Percentiles rank a stretch among this genome's conserved stretches.
These are phyloP conservation scores for Cytospora mali DNA, from an alignment of 2,329 filamentous ascomycete genomes.

Conservation along the genomic window DNA sequence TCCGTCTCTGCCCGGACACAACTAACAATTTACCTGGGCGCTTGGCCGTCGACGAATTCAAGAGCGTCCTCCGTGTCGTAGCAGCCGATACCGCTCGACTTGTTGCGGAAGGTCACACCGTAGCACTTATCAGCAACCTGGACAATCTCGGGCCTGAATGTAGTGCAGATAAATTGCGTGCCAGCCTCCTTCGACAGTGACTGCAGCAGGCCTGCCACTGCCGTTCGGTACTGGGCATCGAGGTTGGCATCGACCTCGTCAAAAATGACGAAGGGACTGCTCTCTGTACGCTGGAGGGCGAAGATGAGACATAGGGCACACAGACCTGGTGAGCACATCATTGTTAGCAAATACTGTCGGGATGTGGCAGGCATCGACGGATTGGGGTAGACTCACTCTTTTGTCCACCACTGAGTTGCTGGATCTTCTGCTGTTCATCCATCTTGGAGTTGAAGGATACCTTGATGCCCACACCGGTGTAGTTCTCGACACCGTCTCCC, in stretches of 20 bases:
- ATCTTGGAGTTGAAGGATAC: constrained; percentile 97
- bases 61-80: constrained; percentile 85
- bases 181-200: constrained; percentile 70
- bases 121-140: constrained; percentile 97
- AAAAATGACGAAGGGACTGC: constrained; percentile 97
- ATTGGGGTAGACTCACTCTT: constrained; percentile 69
- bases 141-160: constrained; percentile 95
- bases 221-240: constrained; percentile 95
- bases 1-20: too few relatives aligned
- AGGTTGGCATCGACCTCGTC: constrained; percentile 99
- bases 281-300: constrained; percentile 97
- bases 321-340: constrained; percentile 60
- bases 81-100: constrained; percentile 92
- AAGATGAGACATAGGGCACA: constrained; percentile 98
- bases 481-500: constrained; percentile 82
- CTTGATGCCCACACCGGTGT: constrained; percentile 92
- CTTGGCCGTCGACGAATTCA: constrained; percentile 90
- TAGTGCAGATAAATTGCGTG: constrained; percentile 95
- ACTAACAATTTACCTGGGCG: constrained; percentile 36
- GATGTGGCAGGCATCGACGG: neutral
- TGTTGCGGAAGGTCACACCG: constrained; percentile 89
- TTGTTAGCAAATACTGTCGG: constrained; percentile 6
- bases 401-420: constrained; percentile 94
- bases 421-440: constrained; percentile 96
- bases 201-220: constrained; percentile 86